Evolutionary conservation across 139 green algal genomes (phyloP), one percentile per base, ranked within the genome.

Genomic region (Micractinium conductrix): DNA sequence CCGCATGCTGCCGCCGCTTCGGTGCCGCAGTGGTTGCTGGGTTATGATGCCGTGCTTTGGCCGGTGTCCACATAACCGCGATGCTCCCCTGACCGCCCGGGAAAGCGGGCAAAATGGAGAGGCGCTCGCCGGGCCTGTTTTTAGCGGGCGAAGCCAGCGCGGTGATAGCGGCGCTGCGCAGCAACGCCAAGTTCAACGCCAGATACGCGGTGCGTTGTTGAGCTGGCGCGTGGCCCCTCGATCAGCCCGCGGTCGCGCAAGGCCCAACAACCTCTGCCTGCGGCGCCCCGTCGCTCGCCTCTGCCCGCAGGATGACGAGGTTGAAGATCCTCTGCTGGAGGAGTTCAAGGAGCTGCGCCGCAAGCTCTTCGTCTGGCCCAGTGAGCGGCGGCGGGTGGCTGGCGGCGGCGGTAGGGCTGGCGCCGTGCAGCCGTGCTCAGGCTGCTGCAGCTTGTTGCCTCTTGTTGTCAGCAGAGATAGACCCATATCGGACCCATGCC

Each of bases 251-350:
- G 48, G 48, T 10, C 12, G 50, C 30, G n/a, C 24, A 26, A 42
- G 22, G 37, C 45, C 35, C 58, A 82, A 82, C 76, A 73, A 82
- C 58, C 58, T 68, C 9, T 0, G n/a, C 17, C 1, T 22, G 37
- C 17, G 53, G 35, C n/a, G 43, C 43, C 43, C 43, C 17, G 14
- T 28, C 35, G 24, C 6, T 35, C 24, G 12, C 40, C 26, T 33
- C 26, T 53, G 74, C 26, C 50, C 37, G 58, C 76, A 82, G 76
- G 76, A 97, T 26, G 92, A 97, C 33, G 93, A 96, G 42, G 55
- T 92, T 4, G 92, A 98, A 60, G 97, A 99, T 60, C 91, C 94
- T 4, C 89, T 97, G 84, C 88, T 97, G 4, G 95, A 97, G 30
- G 93, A 95, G 2, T 96, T 99, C 71, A 89, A 95, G 62, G 70